Base-by-base conservation (phyloP, 2,329 filamentous ascomycete genomes). In the Phyllosticta ampelicida region DNA sequence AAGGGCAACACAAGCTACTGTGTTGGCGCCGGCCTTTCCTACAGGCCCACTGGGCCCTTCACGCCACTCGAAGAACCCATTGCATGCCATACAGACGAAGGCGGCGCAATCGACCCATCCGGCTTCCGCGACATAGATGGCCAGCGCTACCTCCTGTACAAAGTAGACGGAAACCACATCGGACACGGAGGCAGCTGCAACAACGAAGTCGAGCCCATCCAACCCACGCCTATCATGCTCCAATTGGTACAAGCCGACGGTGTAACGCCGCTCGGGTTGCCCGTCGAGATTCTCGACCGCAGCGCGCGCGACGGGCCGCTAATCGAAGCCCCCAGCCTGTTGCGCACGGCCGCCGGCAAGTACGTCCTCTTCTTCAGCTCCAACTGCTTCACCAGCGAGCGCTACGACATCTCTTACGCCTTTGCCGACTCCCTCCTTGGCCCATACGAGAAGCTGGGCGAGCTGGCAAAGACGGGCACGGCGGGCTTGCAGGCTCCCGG, bases 281-380 rank as follows among this genome's bases (percentile, higher is more conserved):
- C 80, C 0, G 67, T 79, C 36, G 63, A 72, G 65, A 73, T 82
- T 9, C 67, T 81, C 50, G 72, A 80, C 64, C 72, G 77, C 21
- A 68, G 65, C 20, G 66, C 66, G 10, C 66, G 63, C 8, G 79
- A 81, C 63, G 79, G 78, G 8, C 77, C 83, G 3, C 71, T 86
- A 0, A 76, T 86, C 20, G 84, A 86, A 68, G 84, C 83, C 16
- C 84, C 84, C 0, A 76, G 75, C 58, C 63, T 86, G 19, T 69
- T 81, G 11, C 67, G 68, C n/a, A 71, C 72, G 3, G 64, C 62
- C 0, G 73, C 75, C 18, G 79, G 78, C 3, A 72, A 74, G 13
- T 86, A 86, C 65, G 75, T 83, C 54, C 70, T 86, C 50, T 85
- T 86, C 67, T 86, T 80, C 70, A 83, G 80, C 64, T 80, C 78